phyloP scores from a whole-genome alignment of 805 yeast genomes.

The Kluyveromyces wickerhamii region DNA sequence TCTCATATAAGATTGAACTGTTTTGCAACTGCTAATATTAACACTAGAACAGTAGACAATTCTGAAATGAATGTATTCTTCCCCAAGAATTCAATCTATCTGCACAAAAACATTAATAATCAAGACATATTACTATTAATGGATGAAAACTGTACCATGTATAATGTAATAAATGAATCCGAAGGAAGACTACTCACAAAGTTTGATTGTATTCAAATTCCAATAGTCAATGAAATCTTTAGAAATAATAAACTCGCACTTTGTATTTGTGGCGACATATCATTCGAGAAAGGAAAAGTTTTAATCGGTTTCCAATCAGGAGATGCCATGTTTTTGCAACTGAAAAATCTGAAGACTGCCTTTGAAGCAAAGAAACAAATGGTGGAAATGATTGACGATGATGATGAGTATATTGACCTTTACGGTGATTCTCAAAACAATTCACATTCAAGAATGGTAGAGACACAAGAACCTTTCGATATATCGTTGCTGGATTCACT shows the following conservation, averaged over 20 bases:
- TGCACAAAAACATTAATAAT: conserved; percentile 20
- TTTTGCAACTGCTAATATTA: conserved; percentile 39
- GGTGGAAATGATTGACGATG: conserved; percentile 29
- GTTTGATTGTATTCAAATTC: conserved; percentile 23
- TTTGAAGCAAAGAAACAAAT: conserved; percentile 31
- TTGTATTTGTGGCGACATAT: conserved; percentile 22
- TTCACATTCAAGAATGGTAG: conserved; percentile 12
- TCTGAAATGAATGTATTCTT: conserved; percentile 25
- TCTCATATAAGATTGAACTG: conserved; percentile 23
- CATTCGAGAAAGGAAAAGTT: conserved; percentile 28
- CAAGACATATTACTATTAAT: conserved; percentile 21
- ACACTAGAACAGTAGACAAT: conserved; percentile 38
- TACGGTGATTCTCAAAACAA: conserved; percentile 17
- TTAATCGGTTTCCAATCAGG: conserved; percentile 58
- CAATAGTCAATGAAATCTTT: conserved; percentile 26
- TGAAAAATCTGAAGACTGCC: conserved; percentile 24
- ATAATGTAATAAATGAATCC: conserved; percentile 19
- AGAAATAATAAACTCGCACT: conserved; percentile 21
- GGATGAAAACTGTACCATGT: conserved; percentile 21
- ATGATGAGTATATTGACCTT: conserved; percentile 27
- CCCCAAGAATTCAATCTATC: conserved; percentile 27
- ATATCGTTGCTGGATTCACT: conserved; percentile 47
- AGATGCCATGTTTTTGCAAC: conserved; percentile 41
- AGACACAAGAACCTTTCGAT: conserved; percentile 27
- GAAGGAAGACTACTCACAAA: conserved; percentile 27